Percentiles rank a stretch among this genome's conserved stretches.
Evolutionary conservation across 306 rosid genomes (phyloP).

Genomic region (Dicorynia guianensis): DNA sequence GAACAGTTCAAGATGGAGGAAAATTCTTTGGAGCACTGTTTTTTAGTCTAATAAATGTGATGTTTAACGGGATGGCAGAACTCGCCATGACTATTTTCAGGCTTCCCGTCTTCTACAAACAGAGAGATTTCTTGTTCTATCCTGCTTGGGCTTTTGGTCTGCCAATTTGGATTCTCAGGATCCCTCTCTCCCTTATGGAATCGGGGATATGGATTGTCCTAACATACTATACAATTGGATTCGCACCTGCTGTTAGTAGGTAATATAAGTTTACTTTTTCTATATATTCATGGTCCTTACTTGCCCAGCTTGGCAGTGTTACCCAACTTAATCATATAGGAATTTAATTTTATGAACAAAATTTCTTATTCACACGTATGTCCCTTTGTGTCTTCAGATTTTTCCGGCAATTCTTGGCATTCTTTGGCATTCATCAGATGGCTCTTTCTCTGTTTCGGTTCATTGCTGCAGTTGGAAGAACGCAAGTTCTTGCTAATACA

Average conservation of each 20-base stretch:
- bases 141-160: conserved; percentile 74
- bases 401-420: conserved; percentile 52
- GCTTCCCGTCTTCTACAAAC: conserved; percentile 68
- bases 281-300: too few species aligned
- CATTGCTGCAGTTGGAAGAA: conserved; percentile 59
- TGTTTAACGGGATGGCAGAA: conserved; percentile 79
- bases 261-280: conserved; percentile 9
- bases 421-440: conserved; percentile 60
- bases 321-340: too few species aligned
- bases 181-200: conserved; percentile 64
- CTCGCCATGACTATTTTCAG: conserved; percentile 58
- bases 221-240: conserved; percentile 76
- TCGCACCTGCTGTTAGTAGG: conserved; percentile 76
- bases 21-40: conserved; percentile 67
- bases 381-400: conserved; percentile 40
- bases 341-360: too few species aligned
- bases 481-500: conserved; percentile 50
- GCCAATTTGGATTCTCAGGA: conserved; percentile 67
- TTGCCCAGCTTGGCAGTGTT: too few species aligned
- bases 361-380: conserved; percentile 3
- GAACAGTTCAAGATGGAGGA: conserved; percentile 48
- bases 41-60: conserved; percentile 67
- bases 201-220: conserved; percentile 61
- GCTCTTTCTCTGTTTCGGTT: conserved; percentile 59
- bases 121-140: conserved; percentile 69